These are phyloP conservation scores for Bonnemaisonia californica DNA, from an alignment of 31 red algal genomes.

Conservation along the genomic window DNA sequence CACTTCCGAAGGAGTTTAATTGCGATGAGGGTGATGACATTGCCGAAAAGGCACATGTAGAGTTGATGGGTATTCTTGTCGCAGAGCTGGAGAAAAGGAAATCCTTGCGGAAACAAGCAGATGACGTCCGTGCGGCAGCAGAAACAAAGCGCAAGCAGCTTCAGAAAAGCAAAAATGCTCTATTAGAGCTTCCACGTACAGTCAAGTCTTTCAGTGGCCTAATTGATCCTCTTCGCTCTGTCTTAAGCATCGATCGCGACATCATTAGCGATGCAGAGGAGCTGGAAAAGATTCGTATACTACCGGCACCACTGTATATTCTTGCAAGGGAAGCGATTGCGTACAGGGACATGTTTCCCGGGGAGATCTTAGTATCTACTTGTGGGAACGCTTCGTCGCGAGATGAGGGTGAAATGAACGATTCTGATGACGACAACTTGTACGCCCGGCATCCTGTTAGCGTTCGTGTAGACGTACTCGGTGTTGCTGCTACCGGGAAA, in stretches of 20 bases:
- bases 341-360: conserved; percentile 34
- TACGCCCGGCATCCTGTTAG: conserved; percentile 14
- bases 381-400: background rate
- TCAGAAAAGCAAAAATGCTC: conserved; percentile 5
- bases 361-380: conserved; percentile 29
- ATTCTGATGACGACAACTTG: background rate
- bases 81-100: conserved; percentile 49
- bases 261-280: background rate
- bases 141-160: conserved; percentile 36
- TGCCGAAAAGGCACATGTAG: conserved; percentile 12
- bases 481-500: background rate
- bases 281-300: conserved; percentile 20
- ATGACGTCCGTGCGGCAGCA: conserved; percentile 12
- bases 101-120: conserved; percentile 29
- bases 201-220: conserved; percentile 30
- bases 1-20: background rate
- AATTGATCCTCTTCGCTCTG: conserved; percentile 36
- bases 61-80: conserved; percentile 26
- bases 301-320: conserved; percentile 63
- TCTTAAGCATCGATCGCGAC: conserved; percentile 19
- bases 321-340: conserved; percentile 60
- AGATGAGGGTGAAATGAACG: background rate
- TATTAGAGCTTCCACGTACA: conserved; percentile 29
- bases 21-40: conserved; percentile 2
- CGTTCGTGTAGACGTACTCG: conserved; percentile 32